Evolutionary conservation across 2,329 filamentous ascomycete genomes (phyloP).

Genomic region (Colletotrichum cuscutae): DNA sequence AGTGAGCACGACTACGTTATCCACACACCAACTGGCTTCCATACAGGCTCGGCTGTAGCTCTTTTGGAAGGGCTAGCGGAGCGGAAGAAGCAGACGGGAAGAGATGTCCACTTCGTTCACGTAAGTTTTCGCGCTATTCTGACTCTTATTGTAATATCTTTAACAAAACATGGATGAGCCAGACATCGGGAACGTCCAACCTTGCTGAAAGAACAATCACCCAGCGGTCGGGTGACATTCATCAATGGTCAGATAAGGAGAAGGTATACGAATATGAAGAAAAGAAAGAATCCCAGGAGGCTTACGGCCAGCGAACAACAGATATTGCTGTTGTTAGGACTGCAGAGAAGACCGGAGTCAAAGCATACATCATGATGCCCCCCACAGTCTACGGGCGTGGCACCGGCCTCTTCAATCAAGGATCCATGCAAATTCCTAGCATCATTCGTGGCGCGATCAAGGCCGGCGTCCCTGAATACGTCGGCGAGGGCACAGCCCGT

Average conservation of each 20-base stretch:
- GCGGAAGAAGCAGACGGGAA: slow-evolving; percentile 46
- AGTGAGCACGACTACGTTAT: slow-evolving; percentile 51
- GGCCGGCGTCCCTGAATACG: slow-evolving; percentile 33
- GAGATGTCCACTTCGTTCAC: slow-evolving; percentile 52
- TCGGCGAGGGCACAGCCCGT: slow-evolving; percentile 48
- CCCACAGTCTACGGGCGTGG: slow-evolving; percentile 59
- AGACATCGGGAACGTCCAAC: slow-evolving; percentile 55
- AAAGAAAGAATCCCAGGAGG: slow-evolving; percentile 45
- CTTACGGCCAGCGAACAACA: slow-evolving; percentile 55
- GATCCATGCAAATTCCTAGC: slow-evolving; percentile 50
- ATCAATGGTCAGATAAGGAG: slow-evolving; percentile 54
- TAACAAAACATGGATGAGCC: not conserved
- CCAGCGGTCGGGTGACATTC: slow-evolving; percentile 38
- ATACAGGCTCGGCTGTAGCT: slow-evolving; percentile 49
- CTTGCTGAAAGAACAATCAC: slow-evolving; percentile 53
- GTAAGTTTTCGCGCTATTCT: slow-evolving; percentile 30
- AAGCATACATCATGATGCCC: slow-evolving; percentile 56
- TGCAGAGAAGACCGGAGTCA: slow-evolving; percentile 51
- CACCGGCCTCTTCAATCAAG: slow-evolving; percentile 52
- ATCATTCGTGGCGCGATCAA: slow-evolving; percentile 44
- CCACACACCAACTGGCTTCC: slow-evolving; percentile 52
- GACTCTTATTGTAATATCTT: too few relatives aligned
- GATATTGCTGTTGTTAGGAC: slow-evolving; percentile 54
- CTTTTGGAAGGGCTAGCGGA: slow-evolving; percentile 54
- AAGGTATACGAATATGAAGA: slow-evolving; percentile 55